Evolutionary conservation across 257 asterid genomes (phyloP).

Genomic region (Ocimum tenuiflorum): DNA sequence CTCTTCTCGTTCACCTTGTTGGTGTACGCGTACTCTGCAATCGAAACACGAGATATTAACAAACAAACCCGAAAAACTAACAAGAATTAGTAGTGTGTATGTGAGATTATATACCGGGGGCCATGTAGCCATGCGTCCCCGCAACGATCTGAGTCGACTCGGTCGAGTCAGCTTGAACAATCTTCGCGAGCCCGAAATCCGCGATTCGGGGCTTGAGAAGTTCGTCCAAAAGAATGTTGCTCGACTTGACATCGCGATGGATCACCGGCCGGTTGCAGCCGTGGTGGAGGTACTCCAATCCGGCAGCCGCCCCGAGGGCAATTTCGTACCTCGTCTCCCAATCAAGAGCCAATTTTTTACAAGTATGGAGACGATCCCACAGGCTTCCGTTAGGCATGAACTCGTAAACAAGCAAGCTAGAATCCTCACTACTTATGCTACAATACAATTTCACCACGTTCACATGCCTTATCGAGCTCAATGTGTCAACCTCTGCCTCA

Average conservation of each 20-base stretch:
- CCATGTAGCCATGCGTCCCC: conserved; percentile 89
- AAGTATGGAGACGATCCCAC: conserved; percentile 68
- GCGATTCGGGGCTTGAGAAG: conserved; percentile 69
- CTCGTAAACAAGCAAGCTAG: conserved; percentile 83
- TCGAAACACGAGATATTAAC: not conserved
- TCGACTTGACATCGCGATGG: conserved; percentile 90
- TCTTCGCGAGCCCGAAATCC: conserved; percentile 85
- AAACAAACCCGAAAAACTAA: not conserved
- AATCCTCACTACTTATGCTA: conserved; percentile 78
- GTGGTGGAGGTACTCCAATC: conserved; percentile 86
- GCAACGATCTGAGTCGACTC: conserved; percentile 72
- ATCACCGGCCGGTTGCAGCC: conserved; percentile 61
- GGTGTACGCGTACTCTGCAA: conserved; percentile 74
- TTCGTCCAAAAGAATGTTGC: conserved; percentile 84
- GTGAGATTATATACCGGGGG: conserved; percentile 65
- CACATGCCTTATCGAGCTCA: conserved; percentile 74
- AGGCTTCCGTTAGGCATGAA: conserved; percentile 88
- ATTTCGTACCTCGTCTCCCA: conserved; percentile 73
- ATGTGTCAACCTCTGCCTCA: conserved; percentile 71
- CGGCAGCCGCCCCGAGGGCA: conserved; percentile 82
- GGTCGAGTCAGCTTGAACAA: conserved; percentile 32
- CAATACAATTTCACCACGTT: conserved; percentile 83
- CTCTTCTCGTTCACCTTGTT: conserved; percentile 74
- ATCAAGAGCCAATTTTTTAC: conserved; percentile 47
- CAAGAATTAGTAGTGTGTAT: not conserved